Evolutionary conservation across 495 filamentous ascomycete species (phyloP), one percentile per base, ranked within the genome.

Genomic region (Acidomyces sp.): DNA sequence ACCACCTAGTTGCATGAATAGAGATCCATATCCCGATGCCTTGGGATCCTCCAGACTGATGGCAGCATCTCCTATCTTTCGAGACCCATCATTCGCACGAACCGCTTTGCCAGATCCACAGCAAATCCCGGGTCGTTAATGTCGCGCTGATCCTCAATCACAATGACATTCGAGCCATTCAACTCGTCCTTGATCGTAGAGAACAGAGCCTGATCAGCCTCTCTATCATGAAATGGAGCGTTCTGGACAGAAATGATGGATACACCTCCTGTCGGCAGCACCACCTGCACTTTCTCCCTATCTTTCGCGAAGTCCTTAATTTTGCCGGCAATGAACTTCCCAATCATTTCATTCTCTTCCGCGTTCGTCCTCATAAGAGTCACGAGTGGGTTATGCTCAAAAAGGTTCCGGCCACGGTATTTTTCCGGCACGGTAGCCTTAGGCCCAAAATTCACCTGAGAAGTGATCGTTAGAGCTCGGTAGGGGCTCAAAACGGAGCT

Each of bases 381-480:
- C 15, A 82, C 74, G 0, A 62, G 65, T 1, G 72, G 62, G 52
- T 81, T 82, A 51, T 84, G 79, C 54, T 69, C 71, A 45, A 69
- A 67, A 7, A 80, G 53, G n/a, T 57, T 58, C 29, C 76, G 56
- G 4, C 43, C 48, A 6, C 42, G 43, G 20, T 65, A 73, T 32
- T 55, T 44, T 29, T 61, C 51, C 0, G 78, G 78, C 6, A 84
- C 61, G 0, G 64, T 75, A 0, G 62, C 54, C 11, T 23, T 52
- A 0, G 69, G 62, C 0, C 78, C 78, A 48, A 81, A 82, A 45
- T 82, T 81, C n/a, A n/a, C n/a, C n/a, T n/a, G n/a, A n/a, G n/a
- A n/a, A n/a, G n/a, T n/a, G n/a, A n/a, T n/a, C n/a, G n/a, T n/a
- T n/a, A n/a, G n/a, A n/a, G n/a, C n/a, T n/a, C n/a, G n/a, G n/a